phyloP scores from a whole-genome alignment of 2,329 filamentous ascomycete genomes.

The Penicillium nordicum region DNA sequence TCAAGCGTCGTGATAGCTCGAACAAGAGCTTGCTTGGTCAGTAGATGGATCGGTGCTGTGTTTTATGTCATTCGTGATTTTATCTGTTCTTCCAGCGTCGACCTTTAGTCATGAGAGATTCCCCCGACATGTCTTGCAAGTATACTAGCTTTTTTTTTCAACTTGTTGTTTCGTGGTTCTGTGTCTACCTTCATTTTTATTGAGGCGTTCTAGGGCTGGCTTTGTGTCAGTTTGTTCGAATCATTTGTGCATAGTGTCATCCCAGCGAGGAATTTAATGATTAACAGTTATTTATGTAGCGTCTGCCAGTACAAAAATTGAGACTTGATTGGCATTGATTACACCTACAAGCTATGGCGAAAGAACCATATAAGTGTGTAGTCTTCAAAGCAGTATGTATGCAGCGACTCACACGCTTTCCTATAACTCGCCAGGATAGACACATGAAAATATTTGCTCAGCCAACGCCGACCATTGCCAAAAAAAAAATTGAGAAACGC shows the following conservation, averaged over 20 bases:
- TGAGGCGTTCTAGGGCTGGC: background rate
- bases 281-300: background rate
- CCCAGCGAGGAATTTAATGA: slow-evolving; percentile 4
- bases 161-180: background rate
- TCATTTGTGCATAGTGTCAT: slow-evolving; percentile 13
- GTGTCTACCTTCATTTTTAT: background rate
- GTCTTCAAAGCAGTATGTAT: slow-evolving; percentile 1
- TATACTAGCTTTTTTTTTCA: slow-evolving; percentile 11
- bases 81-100: slow-evolving; percentile 20
- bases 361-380: background rate
- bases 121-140: slow-evolving; percentile 21
- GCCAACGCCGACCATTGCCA: slow-evolving; percentile 30
- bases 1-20: slow-evolving; percentile 36
- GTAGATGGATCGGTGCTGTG: slow-evolving; percentile 4
- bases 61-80: slow-evolving; percentile 28
- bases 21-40: slow-evolving; percentile 21
- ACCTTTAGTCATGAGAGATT: slow-evolving; percentile 23
- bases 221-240: slow-evolving; percentile 3
- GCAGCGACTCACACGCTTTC: slow-evolving; percentile 1
- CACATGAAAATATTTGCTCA: slow-evolving; percentile 18
- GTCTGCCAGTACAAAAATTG: background rate
- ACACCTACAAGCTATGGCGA: background rate
- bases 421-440: slow-evolving; percentile 10
- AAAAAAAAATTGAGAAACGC: slow-evolving; percentile 22
- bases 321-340: background rate